Evolutionary conservation across 1,139 yeast species (phyloP).

Genomic region (Hyphopichia burtonii): DNA sequence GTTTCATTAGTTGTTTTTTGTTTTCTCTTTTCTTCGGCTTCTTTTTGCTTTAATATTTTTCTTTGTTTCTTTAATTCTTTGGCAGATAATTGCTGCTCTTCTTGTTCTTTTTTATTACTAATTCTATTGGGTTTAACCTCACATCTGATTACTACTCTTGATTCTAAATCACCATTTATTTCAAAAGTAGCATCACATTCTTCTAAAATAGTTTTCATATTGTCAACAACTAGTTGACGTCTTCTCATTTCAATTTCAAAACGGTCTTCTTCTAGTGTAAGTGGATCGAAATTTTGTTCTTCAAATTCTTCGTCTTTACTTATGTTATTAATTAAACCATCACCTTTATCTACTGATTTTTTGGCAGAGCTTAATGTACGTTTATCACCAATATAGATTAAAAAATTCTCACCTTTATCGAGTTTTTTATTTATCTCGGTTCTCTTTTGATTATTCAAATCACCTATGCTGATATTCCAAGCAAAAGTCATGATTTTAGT

Average conservation of each 20-base stretch:
- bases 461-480: constrained; percentile 43
- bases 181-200: constrained; percentile 30
- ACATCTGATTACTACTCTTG: constrained; percentile 18
- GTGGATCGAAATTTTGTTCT: constrained; percentile 7
- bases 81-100: constrained; percentile 8
- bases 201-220: constrained; percentile 23
- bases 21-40: constrained; percentile 11
- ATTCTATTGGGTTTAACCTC: constrained; percentile 12
- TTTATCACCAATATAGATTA: constrained; percentile 27
- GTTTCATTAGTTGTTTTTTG: constrained; percentile 21
- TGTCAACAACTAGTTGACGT: constrained; percentile 28
- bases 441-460: constrained; percentile 38
- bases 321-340: constrained; percentile 3
- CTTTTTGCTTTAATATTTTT: constrained; percentile 13
- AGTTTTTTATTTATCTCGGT: constrained; percentile 33
- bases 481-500: constrained; percentile 32
- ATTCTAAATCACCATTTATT: constrained; percentile 29
- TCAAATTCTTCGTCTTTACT: constrained; percentile 9
- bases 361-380: constrained; percentile 13
- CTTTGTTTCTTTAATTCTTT: constrained; percentile 19
- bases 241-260: constrained; percentile 29
- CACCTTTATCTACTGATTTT: constrained; percentile 13
- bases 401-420: constrained; percentile 33
- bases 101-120: constrained; percentile 8
- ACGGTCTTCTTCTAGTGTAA: constrained; percentile 15